These are phyloP conservation scores for Rhynchosporium secalis DNA, from an alignment of 2,329 filamentous ascomycete genomes.

Conservation along the genomic window DNA sequence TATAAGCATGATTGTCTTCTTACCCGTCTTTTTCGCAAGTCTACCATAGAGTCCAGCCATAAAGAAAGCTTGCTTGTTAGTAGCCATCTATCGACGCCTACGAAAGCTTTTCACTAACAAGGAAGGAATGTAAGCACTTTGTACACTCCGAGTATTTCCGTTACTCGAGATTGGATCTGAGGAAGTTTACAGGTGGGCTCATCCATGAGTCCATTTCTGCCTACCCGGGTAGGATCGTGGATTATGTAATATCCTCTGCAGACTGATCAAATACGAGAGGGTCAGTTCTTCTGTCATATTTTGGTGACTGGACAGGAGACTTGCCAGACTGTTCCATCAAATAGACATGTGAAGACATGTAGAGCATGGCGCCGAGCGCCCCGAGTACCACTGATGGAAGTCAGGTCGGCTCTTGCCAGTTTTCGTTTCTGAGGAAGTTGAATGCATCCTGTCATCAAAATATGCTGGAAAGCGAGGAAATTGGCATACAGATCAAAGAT, in stretches of 20 bases:
- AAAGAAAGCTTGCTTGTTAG: conserved; percentile 20
- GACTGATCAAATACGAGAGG: neutral
- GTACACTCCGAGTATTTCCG: conserved; percentile 24
- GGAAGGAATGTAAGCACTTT: conserved; percentile 19
- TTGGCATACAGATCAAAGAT: conserved; percentile 10
- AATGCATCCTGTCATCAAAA: neutral
- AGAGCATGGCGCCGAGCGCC: conserved; percentile 18
- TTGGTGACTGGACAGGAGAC: neutral
- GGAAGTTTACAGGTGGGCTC: conserved; percentile 26
- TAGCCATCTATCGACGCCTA: neutral
- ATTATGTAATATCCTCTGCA: conserved; percentile 23
- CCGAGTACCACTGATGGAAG: conserved; percentile 1
- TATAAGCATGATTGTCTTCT: conserved; percentile 22
- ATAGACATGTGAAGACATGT: conserved; percentile 24
- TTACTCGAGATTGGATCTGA: conserved; percentile 21
- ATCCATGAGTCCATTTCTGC: conserved; percentile 17
- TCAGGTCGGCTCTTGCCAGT: neutral
- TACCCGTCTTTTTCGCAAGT: conserved; percentile 20
- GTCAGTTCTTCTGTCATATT: neutral
- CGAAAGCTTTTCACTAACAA: conserved; percentile 8
- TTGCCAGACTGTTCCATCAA: conserved; percentile 23
- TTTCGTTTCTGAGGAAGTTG: neutral
- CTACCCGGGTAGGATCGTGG: conserved; percentile 12
- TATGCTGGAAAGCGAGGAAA: neutral
- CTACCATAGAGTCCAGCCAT: conserved; percentile 24